A percentile compares a stretch with the other conserved stretches of the same genome.
Conservation (phyloP, 2,329 filamentous ascomycete genomes). For the Oidium heveae region DNA sequence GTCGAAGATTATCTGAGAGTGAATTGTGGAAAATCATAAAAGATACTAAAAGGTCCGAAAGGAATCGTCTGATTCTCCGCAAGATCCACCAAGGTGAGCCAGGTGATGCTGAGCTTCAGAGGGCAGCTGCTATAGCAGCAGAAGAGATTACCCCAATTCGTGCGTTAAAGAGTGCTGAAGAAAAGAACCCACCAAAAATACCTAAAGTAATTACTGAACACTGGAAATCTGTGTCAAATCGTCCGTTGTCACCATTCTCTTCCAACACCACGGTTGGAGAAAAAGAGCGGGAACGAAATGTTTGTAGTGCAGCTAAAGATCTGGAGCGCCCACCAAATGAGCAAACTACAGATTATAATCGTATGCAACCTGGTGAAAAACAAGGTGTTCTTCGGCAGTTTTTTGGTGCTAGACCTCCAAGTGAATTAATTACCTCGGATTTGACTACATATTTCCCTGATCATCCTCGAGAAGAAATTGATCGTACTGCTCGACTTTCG, state of each 20-base stretch:
- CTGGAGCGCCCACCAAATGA: constrained; percentile 24
- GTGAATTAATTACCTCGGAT: constrained; percentile 91
- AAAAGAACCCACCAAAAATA: constrained; percentile 64
- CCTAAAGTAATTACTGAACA: constrained; percentile 74
- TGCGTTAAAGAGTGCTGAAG: constrained; percentile 30
- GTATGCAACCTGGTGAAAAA: constrained; percentile 15
- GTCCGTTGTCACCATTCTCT: constrained; percentile 64
- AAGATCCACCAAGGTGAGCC: constrained; percentile 86
- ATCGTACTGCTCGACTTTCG: constrained; percentile 80
- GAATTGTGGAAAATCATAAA: constrained; percentile 83
- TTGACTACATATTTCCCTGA: constrained; percentile 93
- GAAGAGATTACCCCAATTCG: constrained; percentile 58
- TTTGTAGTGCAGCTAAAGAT: constrained; percentile 31
- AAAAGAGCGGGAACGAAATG: constrained; percentile 39
- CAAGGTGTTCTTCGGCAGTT: constrained; percentile 49
- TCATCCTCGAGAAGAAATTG: constrained; percentile 80
- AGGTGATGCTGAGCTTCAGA: constrained; percentile 60
- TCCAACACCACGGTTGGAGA: constrained; percentile 17
- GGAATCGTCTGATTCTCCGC: constrained; percentile 70
- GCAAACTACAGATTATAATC: constrained; percentile 9
- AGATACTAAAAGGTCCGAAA: constrained; percentile 59
- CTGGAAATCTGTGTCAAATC: constrained; percentile 55
- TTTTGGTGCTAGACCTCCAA: constrained; percentile 76
- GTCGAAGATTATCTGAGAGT: constrained; percentile 58
- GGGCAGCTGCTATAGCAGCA: constrained; percentile 68